A percentile compares a stretch with the other conserved stretches of the same genome.
phyloP scores from a whole-genome alignment of 2,329 filamentous ascomycete genomes.

The Dothidotthia symphoricarpi region DNA sequence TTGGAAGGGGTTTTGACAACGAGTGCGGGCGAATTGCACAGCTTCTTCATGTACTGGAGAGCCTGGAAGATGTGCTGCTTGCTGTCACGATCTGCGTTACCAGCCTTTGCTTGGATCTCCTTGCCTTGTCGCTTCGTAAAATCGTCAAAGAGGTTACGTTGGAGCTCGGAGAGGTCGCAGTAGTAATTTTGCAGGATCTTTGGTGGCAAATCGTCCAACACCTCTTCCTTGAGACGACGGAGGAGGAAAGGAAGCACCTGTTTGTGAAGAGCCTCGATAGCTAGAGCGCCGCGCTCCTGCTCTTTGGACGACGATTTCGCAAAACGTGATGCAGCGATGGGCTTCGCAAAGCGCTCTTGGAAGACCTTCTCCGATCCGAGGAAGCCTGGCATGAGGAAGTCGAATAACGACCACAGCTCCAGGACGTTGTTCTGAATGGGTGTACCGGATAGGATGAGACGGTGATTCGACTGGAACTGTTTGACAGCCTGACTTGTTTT shows the following conservation, averaged over 20 bases:
- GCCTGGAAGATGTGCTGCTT: conserved; percentile 99
- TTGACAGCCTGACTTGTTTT: conserved; percentile 96
- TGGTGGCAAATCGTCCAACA: conserved; percentile 89
- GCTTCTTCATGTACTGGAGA: conserved; percentile 97
- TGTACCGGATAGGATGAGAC: conserved; percentile 92
- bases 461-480: conserved; percentile 83
- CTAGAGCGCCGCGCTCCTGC: conserved; percentile 92
- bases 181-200: conserved; percentile 99
- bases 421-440: conserved; percentile 98
- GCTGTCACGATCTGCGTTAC: conserved; percentile 77
- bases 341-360: conserved; percentile 89
- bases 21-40: conserved; percentile 95
- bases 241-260: conserved; percentile 96
- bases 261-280: conserved; percentile 97
- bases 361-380: conserved; percentile 96
- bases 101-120: conserved; percentile 78
- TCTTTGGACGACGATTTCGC: conserved; percentile 98
- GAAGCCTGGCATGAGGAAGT: conserved; percentile 99
- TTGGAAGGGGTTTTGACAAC: conserved; percentile 88
- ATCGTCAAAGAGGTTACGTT: conserved; percentile 93
- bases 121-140: conserved; percentile 93
- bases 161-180: conserved; percentile 92
- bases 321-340: conserved; percentile 89
- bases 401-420: conserved; percentile 95
- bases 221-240: conserved; percentile 94